Base-by-base conservation (phyloP, 306 rosid species). In the Medicago lupulina region DNA sequence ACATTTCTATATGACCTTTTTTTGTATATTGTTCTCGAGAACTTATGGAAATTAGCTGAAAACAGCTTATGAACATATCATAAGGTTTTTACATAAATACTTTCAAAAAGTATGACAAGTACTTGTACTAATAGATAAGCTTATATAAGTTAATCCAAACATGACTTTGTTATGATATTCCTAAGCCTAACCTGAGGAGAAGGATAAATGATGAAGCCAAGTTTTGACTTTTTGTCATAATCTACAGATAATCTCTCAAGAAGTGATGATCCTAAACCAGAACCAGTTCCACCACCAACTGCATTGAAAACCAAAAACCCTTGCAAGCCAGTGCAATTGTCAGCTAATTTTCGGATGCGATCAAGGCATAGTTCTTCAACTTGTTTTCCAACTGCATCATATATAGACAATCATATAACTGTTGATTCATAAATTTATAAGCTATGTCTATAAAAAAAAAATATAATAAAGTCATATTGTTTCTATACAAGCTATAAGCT, bases 231-330 rank as follows among this genome's bases (percentile, higher is more conserved):
- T 79, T 86, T 89, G 17, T 92, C 96, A 53, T 90, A 88, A 76
- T 90, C 96, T 11, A 83, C 80, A 9, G 96, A 88, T 64, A 90
- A 80, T 66, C 92, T 86, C 60, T 90, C 96, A 76, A 90, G 67
- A 81, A 90, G 90, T 21, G 88, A 82, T 60, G 96, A 88, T 34
- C 91, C 96, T 75, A 90, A 78, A 67, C 96, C 96, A 77, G 96
- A 90, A 53, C 96, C 96, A 55, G 96, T 90, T 72, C 96, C 96
- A 61, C 96, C 96, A 83, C 92, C 92, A 80, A 85, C 96, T 61
- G 96, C 96, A 79, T 78, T 90, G 78, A 90, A 86, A 70, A 90
- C 88, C 86, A 88, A 70, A 80, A 90, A 90, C 19, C 96, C 92
- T 81, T 90, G 96, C 83, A 90, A 85, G 49, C 96, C 96, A 61